Percentiles rank a stretch among this genome's conserved stretches.
Conservation (phyloP, 176 grass and related monocot species). For the Carex littledalei region DNA sequence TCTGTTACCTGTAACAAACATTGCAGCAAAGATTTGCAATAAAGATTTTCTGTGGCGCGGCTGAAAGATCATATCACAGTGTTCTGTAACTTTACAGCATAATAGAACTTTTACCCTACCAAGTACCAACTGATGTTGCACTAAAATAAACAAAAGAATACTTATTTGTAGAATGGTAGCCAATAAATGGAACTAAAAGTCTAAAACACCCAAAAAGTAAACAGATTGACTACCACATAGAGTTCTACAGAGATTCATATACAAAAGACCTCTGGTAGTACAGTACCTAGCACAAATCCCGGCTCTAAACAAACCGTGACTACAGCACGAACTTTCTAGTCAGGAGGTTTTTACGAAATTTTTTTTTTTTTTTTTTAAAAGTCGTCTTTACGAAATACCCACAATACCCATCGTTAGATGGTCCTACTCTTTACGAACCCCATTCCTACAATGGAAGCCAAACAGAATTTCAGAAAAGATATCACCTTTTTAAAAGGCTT, state of each 20-base stretch:
- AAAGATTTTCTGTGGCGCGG: neutral
- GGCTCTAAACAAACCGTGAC: neutral
- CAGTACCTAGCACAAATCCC: neutral
- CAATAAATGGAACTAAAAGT: too few species aligned
- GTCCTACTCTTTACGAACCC: neutral
- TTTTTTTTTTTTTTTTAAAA: neutral
- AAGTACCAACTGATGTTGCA: neutral
- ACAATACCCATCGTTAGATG: neutral
- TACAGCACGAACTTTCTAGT: neutral
- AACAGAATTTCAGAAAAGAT: neutral
- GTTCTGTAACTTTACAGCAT: neutral
- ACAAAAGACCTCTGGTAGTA: neutral
- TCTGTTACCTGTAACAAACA: neutral
- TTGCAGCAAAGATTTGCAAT: neutral
- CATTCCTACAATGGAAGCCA: neutral
- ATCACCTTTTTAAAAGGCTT: neutral
- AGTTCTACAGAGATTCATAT: neutral
- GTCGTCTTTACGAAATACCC: neutral
- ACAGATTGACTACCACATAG: neutral
- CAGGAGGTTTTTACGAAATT: too few species aligned
- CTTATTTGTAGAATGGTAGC: neutral
- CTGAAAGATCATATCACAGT: neutral
- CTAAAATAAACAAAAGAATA: neutral
- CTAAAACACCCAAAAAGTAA: too few species aligned
- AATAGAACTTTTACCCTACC: neutral